Evolutionary conservation across 225 moss, liverwort and hornwort species (phyloP).

Genomic region (Straminergon stramineum): DNA sequence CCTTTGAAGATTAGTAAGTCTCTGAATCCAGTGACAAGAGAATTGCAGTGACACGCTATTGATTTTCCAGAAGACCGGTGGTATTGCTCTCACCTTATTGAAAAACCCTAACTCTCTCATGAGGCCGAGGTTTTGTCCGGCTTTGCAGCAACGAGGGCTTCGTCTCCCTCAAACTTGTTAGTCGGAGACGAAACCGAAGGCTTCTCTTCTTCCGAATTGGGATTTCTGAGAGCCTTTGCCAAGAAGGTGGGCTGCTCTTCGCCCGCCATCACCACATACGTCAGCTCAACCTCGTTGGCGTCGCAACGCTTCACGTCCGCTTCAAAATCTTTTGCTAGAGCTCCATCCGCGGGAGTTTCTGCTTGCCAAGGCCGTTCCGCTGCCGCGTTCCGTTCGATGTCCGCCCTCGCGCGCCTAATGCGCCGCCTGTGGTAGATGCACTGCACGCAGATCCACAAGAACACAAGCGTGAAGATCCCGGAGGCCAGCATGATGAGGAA

Average conservation of each 20-base stretch:
- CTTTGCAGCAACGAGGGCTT: not conserved
- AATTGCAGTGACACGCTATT: not conserved
- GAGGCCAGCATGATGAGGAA: constrained; percentile 39
- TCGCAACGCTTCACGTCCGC: not conserved
- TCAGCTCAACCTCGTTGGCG: constrained; percentile 7
- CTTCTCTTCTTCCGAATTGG: not conserved
- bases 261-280: constrained; percentile 48
- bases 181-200: not conserved
- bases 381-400: not conserved
- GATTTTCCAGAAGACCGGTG: not conserved
- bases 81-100: not conserved
- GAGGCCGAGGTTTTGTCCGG: not conserved
- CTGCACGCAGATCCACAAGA: constrained; percentile 35
- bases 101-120: not conserved
- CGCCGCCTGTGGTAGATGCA: constrained; percentile 15
- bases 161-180: not conserved
- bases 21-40: not conserved
- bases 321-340: not conserved
- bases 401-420: not conserved
- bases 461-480: constrained; percentile 23
- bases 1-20: not conserved
- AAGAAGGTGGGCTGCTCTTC: constrained; percentile 34
- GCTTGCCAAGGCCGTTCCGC: not conserved
- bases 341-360: not conserved
- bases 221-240: constrained; percentile 4